Evolutionary conservation across 768 basidiomycete species (phyloP).

Genomic region (Gloeostereum incarnatum): DNA sequence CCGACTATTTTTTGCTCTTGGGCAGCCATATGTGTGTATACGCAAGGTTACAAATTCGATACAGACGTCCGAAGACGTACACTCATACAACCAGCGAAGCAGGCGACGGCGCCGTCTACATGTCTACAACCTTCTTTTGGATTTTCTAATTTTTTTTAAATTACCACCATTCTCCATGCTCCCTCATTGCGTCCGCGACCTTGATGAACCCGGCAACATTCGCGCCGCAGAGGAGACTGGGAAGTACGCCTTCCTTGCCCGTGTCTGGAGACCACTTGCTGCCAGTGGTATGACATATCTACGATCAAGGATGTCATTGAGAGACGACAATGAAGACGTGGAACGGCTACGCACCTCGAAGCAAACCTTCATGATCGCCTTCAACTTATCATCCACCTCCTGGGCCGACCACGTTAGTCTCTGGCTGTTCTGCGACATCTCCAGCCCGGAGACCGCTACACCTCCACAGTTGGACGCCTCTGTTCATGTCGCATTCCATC

Average conservation of each 20-base stretch:
- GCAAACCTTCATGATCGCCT: conserved; percentile 61
- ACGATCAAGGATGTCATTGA: conserved; percentile 4
- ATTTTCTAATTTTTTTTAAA: too few species aligned
- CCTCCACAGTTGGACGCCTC: conserved; percentile 62
- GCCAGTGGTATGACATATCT: conserved; percentile 49
- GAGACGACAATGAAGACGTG: background rate
- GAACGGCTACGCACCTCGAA: conserved; percentile 27
- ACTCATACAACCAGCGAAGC: too few species aligned
- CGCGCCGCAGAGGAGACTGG: conserved; percentile 52
- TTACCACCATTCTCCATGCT: conserved; percentile 73
- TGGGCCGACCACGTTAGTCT: conserved; percentile 50
- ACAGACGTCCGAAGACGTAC: too few species aligned
- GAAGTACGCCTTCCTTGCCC: conserved; percentile 23
- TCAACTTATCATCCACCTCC: conserved; percentile 62
- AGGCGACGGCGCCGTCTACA: too few species aligned
- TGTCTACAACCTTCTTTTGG: too few species aligned
- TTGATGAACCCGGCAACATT: conserved; percentile 71
- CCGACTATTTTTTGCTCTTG: too few species aligned
- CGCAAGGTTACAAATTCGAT: too few species aligned
- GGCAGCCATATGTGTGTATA: too few species aligned
- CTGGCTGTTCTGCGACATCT: conserved; percentile 76
- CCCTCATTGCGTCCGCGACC: conserved; percentile 65
- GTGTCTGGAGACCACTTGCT: conserved; percentile 42
- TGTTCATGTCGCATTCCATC: conserved; percentile 9
- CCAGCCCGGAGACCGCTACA: conserved; percentile 70